These are phyloP conservation scores for Populus pruinosa DNA, from an alignment of 345 rosid species.

Conservation along the genomic window DNA sequence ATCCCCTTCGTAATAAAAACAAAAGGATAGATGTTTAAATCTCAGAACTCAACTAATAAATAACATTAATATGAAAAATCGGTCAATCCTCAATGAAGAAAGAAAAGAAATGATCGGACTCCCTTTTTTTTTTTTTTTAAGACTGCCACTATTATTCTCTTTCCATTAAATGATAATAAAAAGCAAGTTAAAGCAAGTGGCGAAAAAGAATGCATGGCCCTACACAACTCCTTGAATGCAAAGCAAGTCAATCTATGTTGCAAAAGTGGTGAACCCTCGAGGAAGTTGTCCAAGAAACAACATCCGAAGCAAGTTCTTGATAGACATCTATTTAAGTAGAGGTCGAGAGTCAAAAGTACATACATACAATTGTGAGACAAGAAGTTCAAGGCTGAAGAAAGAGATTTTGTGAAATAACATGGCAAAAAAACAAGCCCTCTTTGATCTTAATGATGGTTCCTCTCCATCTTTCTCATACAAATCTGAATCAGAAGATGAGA, in stretches of 20 bases:
- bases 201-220: neutral
- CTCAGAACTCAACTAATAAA: no score
- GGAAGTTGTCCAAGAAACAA: neutral
- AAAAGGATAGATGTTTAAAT: no score
- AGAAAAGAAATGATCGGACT: no score
- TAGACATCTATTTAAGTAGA: neutral
- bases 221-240: neutral
- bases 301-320: neutral
- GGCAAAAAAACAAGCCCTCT: neutral
- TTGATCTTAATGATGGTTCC: neutral
- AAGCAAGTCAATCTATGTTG: neutral
- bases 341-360: neutral
- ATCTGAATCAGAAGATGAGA: no score
- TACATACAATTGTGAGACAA: neutral
- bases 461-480: neutral
- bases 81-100: no score
- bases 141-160: no score
- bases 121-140: no score
- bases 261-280: neutral
- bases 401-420: neutral
- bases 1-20: no score
- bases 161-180: no score
- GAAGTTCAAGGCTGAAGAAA: neutral
- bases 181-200: no score
- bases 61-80: no score